Evolutionary conservation across 2,329 filamentous ascomycete genomes (phyloP), one percentile per base, ranked within the genome.

Genomic region (Torrubiella hemipterigena): DNA sequence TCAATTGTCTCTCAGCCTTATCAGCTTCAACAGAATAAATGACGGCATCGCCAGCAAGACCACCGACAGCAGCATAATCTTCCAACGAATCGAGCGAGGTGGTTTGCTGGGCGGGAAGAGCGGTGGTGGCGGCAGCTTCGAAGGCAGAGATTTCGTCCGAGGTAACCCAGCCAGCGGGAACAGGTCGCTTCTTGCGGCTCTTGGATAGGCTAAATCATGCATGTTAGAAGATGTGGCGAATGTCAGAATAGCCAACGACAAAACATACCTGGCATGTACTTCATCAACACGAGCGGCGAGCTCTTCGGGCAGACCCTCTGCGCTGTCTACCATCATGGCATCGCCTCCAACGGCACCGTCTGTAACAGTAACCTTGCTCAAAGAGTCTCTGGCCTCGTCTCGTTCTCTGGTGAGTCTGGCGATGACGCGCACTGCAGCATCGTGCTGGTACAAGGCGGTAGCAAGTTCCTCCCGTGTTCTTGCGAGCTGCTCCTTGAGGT

Each of bases 341-440:
- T 96, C 91, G 17, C 78, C 82, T 9, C 57, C 59, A 4, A 59
- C 58, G 34, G 58, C 55, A 39, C 54, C 55, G 34, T 59, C 59
- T 17, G 76, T 75, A 27, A 95, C 76, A 3, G 82, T 83, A 11
- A 96, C 72, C 51, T 83, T 85, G 21, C 85, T 85, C 31, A 98
- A 63, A 11, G 91, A 84, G 56, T 91, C 81, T 42, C 89, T 72
- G 27, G 91, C 87, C 55, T 96, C 87, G 47, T 98, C 87, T 40
- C 91, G 67, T 65, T 98, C 91, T 52, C 74, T 80, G n/a, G 82
- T 81, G 52, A 98, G 54, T 29, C 89, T 75, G 42, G 86, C 86
- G 58, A 98, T 94, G 29, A 98, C 91, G 40, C 91, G 73, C 30
- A 93, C 78, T n/a, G 91, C 91, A 3, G 91, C 89, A 65, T 98